Percentiles rank a stretch among this genome's conserved stretches.
Evolutionary conservation across 176 grass and related monocot genomes (phyloP).

Genomic region (Elaeis guineensis): DNA sequence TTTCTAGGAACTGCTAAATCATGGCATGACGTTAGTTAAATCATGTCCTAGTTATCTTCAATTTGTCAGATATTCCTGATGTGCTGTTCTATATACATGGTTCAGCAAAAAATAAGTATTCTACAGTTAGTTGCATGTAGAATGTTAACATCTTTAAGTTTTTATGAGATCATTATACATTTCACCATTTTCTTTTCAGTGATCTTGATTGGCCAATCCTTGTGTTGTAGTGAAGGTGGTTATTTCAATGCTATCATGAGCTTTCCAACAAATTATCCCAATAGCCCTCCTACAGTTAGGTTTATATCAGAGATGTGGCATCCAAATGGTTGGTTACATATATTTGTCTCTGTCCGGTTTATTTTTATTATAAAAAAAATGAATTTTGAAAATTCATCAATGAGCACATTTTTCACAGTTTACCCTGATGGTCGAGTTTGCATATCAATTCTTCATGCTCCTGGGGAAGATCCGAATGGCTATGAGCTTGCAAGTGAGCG

Average conservation of each 20-base stretch:
- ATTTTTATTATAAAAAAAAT: neutral
- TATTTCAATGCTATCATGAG: conserved; percentile 35
- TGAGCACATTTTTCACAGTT: neutral
- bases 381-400: neutral
- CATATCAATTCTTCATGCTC: conserved; percentile 20
- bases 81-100: too few relatives aligned
- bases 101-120: too few relatives aligned
- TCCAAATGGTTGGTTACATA: conserved; percentile 26
- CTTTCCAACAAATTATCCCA: conserved; percentile 32
- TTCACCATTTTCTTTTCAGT: too few relatives aligned
- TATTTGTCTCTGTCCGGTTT: neutral
- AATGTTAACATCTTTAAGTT: too few relatives aligned
- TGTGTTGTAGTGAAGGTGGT: conserved; percentile 24
- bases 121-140: too few relatives aligned
- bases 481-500: conserved; percentile 20
- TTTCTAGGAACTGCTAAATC: too few relatives aligned
- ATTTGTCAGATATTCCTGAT: too few relatives aligned
- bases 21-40: too few relatives aligned
- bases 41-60: too few relatives aligned
- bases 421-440: conserved; percentile 20
- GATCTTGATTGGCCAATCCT: too few relatives aligned
- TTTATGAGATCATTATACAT: too few relatives aligned
- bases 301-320: conserved; percentile 36
- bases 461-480: conserved; percentile 19
- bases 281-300: conserved; percentile 20